Conservation (phyloP, 805 yeast species). For the Komagataella kurtzmanii region DNA sequence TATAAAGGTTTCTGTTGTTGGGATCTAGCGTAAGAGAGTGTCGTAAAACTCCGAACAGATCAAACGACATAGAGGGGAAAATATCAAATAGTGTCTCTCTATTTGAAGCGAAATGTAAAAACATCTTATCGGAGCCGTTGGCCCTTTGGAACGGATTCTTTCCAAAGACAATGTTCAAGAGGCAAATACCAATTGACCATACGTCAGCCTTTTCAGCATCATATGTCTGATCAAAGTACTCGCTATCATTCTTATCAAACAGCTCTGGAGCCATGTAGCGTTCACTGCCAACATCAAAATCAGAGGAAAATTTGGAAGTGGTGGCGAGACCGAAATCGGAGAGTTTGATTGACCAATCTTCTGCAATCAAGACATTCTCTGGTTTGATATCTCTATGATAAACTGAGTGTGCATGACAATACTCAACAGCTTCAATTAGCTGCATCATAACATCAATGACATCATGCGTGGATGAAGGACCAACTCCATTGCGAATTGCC, state of each 20-base stretch:
- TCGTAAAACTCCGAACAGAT: slow-evolving; percentile 74
- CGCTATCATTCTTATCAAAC: background rate
- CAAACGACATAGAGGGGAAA: slow-evolving; percentile 79
- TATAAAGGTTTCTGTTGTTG: slow-evolving; percentile 54
- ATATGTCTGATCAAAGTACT: slow-evolving; percentile 10
- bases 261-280: slow-evolving; percentile 47
- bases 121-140: slow-evolving; percentile 44
- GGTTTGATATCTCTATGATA: slow-evolving; percentile 68
- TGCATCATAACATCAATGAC: slow-evolving; percentile 26
- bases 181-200: slow-evolving; percentile 42
- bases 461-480: slow-evolving; percentile 13
- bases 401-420: slow-evolving; percentile 43
- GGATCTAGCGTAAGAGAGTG: slow-evolving; percentile 78
- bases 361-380: slow-evolving; percentile 47
- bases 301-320: slow-evolving; percentile 12
- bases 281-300: slow-evolving; percentile 39
- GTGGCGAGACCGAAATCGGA: slow-evolving; percentile 71
- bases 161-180: slow-evolving; percentile 36
- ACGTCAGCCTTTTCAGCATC: slow-evolving; percentile 34
- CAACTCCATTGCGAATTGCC: slow-evolving; percentile 20
- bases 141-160: slow-evolving; percentile 37
- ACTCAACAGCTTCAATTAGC: slow-evolving; percentile 34
- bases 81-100: slow-evolving; percentile 87
- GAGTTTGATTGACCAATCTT: slow-evolving; percentile 39
- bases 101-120: slow-evolving; percentile 73